A percentile compares a stretch with the other conserved stretches of the same genome.
These are phyloP conservation scores for Paramecium pentaurelia DNA, from an alignment of 73 alveolate genomes.

Conservation along the genomic window DNA sequence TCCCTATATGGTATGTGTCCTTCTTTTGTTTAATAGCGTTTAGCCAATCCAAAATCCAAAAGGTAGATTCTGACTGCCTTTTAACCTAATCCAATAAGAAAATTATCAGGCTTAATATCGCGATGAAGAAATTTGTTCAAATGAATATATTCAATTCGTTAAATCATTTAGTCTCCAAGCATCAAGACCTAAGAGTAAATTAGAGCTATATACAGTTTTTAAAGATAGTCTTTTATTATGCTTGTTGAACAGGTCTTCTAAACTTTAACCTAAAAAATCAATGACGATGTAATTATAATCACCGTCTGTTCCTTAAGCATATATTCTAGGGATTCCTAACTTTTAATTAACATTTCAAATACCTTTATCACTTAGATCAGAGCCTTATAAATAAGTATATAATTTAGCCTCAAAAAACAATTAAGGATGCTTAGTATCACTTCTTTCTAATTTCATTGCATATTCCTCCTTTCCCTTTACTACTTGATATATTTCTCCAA, in stretches of 20 bases:
- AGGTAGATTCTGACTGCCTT: constrained; percentile 73
- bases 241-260: constrained; percentile 80
- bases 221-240: constrained; percentile 53
- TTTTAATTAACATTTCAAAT: not conserved
- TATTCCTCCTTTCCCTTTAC: constrained; percentile 52
- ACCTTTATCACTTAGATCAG: constrained; percentile 41
- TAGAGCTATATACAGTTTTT: constrained; percentile 35
- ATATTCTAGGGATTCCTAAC: constrained; percentile 61
- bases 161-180: constrained; percentile 52
- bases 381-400: constrained; percentile 53
- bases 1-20: constrained; percentile 91
- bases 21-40: constrained; percentile 83
- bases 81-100: constrained; percentile 66
- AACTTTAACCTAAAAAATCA: constrained; percentile 88
- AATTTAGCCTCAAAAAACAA: constrained; percentile 57
- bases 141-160: constrained; percentile 67
- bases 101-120: constrained; percentile 90
- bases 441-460: constrained; percentile 76
- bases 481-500: constrained; percentile 85
- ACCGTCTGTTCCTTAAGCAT: constrained; percentile 67
- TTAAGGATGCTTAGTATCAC: constrained; percentile 66
- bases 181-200: constrained; percentile 55
- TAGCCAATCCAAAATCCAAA: constrained; percentile 92
- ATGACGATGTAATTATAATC: constrained; percentile 83
- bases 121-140: constrained; percentile 74